A percentile compares a stretch with the other conserved stretches of the same genome.
These are phyloP conservation scores for Amanita rubescens DNA, from an alignment of 768 basidiomycete species.

Conservation along the genomic window DNA sequence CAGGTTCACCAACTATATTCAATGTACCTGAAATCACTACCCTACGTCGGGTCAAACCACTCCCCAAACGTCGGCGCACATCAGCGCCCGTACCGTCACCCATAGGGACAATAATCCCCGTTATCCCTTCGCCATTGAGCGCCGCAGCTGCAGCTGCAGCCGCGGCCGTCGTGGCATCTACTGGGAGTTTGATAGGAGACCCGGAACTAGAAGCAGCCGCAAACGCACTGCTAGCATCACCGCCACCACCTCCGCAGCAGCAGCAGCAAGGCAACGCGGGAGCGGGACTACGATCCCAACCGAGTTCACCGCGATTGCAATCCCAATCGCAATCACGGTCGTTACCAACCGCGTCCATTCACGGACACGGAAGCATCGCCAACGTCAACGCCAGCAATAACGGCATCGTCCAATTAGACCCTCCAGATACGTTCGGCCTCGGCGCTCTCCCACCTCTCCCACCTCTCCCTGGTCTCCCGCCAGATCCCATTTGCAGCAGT, in stretches of 20 bases:
- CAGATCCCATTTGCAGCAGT: slow-evolving; percentile 8
- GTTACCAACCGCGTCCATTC: too few relatives aligned
- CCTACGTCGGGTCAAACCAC: slow-evolving; percentile 64
- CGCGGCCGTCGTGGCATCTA: slow-evolving; percentile 4
- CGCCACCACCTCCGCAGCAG: neutral
- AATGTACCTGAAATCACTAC: slow-evolving; percentile 58
- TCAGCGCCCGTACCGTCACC: neutral
- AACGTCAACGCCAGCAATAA: neutral
- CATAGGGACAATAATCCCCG: neutral
- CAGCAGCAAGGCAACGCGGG: neutral
- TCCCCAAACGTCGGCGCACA: slow-evolving; percentile 69
- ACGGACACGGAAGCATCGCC: too few relatives aligned
- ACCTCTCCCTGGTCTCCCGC: slow-evolving; percentile 7
- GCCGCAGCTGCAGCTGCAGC: slow-evolving; percentile 5
- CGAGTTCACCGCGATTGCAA: neutral
- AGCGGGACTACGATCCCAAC: neutral
- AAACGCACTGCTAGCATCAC: slow-evolving; percentile 1
- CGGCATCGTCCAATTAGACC: neutral
- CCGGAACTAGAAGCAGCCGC: slow-evolving; percentile 5
- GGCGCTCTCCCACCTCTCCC: neutral
- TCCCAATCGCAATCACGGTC: neutral
- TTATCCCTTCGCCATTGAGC: slow-evolving; percentile 6
- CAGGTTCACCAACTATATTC: slow-evolving; percentile 51
- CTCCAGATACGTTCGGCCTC: neutral
- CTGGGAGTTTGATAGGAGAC: slow-evolving; percentile 2